Percentiles rank a stretch among this genome's conserved stretches.
phyloP scores from a whole-genome alignment of 768 basidiomycete genomes.

The Mycena belliarum region DNA sequence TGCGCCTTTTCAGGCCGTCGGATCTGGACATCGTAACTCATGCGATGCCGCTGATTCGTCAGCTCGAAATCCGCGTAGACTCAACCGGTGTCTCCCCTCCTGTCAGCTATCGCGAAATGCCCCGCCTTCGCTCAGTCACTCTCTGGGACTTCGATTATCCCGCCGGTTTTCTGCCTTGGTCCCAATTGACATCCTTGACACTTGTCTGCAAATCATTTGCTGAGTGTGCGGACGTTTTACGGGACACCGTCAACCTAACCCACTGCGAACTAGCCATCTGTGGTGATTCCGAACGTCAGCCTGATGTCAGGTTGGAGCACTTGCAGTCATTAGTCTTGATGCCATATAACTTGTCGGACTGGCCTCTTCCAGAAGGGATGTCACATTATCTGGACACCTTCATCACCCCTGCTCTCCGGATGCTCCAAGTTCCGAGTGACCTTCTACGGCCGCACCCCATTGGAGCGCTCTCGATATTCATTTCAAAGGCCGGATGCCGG shows the following conservation, averaged over 20 bases:
- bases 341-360: background rate
- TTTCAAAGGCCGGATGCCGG: background rate
- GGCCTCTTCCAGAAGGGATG: background rate
- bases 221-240: background rate
- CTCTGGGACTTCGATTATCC: background rate
- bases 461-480: background rate
- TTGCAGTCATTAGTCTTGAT: background rate
- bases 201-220: background rate
- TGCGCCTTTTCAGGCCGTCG: background rate
- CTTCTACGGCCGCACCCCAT: background rate
- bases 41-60: background rate
- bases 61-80: background rate
- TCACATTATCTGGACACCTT: background rate
- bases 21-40: background rate
- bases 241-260: background rate
- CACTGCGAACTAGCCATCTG: background rate
- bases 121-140: background rate
- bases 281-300: background rate
- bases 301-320: background rate
- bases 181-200: conserved; percentile 4
- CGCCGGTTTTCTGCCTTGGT: background rate
- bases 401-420: background rate
- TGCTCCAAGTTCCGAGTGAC: background rate
- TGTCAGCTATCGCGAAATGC: background rate
- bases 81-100: background rate